Evolutionary conservation across 2,329 filamentous ascomycete genomes (phyloP), one percentile per base, ranked within the genome.

Genomic region (Pseudocercospora pini-densiflorae): DNA sequence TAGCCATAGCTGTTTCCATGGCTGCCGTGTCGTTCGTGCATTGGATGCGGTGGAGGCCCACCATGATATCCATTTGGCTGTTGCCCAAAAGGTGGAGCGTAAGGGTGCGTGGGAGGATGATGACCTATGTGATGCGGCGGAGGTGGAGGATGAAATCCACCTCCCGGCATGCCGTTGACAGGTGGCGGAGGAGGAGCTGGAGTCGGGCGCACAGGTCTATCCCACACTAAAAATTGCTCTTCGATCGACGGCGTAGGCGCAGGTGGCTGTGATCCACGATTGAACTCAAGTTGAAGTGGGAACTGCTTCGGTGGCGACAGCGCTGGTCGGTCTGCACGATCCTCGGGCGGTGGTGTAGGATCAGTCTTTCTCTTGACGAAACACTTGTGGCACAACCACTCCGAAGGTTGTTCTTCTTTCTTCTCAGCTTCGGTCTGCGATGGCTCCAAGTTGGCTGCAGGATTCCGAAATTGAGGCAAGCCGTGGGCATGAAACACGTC

Each of bases 321-420:
- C 5, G 75, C 43, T 73, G 72, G 55, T 74, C 76, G 59, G 33
- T 59, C 54, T 14, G 64, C n/a, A 16, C 57, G 33, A 21, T 71
- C 70, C 51, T 77, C 77, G 16, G 81, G 74, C 47, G 77, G 70
- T n/a, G 77, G 75, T 12, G 74, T 76, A 10, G 74, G 75, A 60
- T 76, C 77, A 59, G 81, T 75, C 66, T 80, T 76, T 68, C 78
- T 80, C 72, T 80, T 81, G 76, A 81, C 79, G 69, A 83, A 81
- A 67, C 82, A 84, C 66, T 82, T 83, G 70, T 84, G 81, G 66
- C 82, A 84, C n/a, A 82, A 68, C 59, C 79, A 83, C 5, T 72
- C 72, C 36, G 68, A 66, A 23, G 64, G 69, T 36, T 36, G 45
- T 43, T 62, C 62, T 47, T 63, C 68, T 6, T 57, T 51, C 29